Percentiles rank a stretch among this genome's conserved stretches.
phyloP scores from a whole-genome alignment of 2,329 filamentous ascomycete species.

The Fusarium buxicola region DNA sequence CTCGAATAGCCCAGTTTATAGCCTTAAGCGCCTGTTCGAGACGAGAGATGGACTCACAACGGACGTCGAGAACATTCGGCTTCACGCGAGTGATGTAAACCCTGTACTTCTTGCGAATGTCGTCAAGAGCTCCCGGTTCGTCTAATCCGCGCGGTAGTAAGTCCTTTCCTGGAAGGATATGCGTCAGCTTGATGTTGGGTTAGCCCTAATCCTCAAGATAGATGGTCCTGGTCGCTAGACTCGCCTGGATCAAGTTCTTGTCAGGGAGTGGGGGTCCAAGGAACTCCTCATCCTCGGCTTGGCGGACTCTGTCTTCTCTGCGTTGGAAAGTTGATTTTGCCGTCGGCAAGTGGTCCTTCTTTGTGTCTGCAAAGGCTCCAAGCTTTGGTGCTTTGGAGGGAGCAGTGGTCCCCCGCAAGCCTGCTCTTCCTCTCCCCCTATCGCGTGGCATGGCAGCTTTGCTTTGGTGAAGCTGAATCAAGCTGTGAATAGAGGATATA shows the following conservation, averaged over 20 bases:
- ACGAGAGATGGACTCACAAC: slow-evolving; percentile 34
- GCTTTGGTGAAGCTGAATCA: too few species aligned
- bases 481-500: too few species aligned
- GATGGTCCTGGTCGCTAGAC: neutral
- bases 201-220: neutral
- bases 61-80: slow-evolving; percentile 45
- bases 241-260: slow-evolving; percentile 43
- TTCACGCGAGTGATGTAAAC: slow-evolving; percentile 49
- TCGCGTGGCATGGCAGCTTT: slow-evolving; percentile 13
- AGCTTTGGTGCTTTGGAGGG: neutral
- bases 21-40: slow-evolving; percentile 46
- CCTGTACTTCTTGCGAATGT: slow-evolving; percentile 44
- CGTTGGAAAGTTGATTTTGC: slow-evolving; percentile 41
- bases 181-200: slow-evolving; percentile 22
- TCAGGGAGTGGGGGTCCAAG: slow-evolving; percentile 41
- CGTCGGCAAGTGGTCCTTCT: slow-evolving; percentile 22
- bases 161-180: slow-evolving; percentile 48
- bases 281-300: slow-evolving; percentile 37
- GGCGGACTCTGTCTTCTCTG: slow-evolving; percentile 28
- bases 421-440: slow-evolving; percentile 9
- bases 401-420: neutral
- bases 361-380: slow-evolving; percentile 2
- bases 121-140: slow-evolving; percentile 40
- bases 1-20: slow-evolving; percentile 49
- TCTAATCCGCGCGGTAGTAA: slow-evolving; percentile 45